Evolutionary conservation across 2,329 filamentous ascomycete species (phyloP), one percentile per base, ranked within the genome.

Genomic region (Xenoacremonium recifei): DNA sequence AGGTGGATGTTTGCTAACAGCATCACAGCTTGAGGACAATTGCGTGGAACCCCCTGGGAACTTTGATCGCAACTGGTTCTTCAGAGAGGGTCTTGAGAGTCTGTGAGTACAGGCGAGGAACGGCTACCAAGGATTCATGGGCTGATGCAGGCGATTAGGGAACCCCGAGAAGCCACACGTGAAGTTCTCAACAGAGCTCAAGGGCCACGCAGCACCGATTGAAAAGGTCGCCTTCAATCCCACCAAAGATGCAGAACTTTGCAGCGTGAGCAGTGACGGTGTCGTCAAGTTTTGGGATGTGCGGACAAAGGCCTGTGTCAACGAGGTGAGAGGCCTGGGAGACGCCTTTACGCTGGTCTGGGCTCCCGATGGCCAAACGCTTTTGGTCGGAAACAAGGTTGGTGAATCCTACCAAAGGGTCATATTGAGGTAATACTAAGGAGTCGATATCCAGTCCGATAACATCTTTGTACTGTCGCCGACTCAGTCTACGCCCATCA

Each of bases 31-130:
- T 95, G 42, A 82, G 87, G 30, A 85, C 86, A 2, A 84, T 97
- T 51, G 84, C 87, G 29, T 97, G 92, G 92, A 96, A 92, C 51
- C 88, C 91, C 0, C 73, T 88, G 0, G 90, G 92, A 23, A 86
- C 81, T 7, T 73, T 93, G 45, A 82, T 97, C 47, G 92, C 92
- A 1, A 95, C 91, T 1, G 90, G 89, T 3, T 79, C 85, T 5
- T 71, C 75, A 18, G 84, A 89, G 58, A 80, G 78, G 53, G 86
- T 79, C 7, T 66, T 92, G 40, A 81, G 87, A 55, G 84, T 91
- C 35, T 92, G 87, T 82, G 60, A 60, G 77, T 73, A 11, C 12
- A 19, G 13, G 31, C 20, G 36, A 29, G 36, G 4, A 32, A 5
- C 21, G 6, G 3, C n/a, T n/a, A n/a, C 39, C 39, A 39, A 45